Evolutionary conservation across 495 filamentous ascomycete genomes (phyloP), one percentile per base, ranked within the genome.

Genomic region (Hypoxylon cercidicola): DNA sequence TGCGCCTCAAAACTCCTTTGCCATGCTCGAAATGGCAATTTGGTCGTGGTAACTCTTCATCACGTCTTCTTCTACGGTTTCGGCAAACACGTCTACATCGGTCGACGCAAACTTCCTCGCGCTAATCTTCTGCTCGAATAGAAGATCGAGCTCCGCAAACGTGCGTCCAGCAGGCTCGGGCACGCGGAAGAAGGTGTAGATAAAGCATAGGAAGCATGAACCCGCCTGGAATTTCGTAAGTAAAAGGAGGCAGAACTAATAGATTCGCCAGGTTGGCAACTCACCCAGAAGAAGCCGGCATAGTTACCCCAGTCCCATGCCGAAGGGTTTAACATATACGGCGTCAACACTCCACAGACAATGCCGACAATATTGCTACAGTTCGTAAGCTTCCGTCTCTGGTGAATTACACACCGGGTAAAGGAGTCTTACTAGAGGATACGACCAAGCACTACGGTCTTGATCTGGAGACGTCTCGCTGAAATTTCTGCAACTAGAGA

Each of bases 231-330:
- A 9, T 40, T 25, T 62, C 35, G 61, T 52, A 28, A 55, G n/a
- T 18, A 30, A 16, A 45, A 1, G 16, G 10, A 18, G 0, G 16
- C 25, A 47, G 61, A 11, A 50, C 2, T 19, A 20, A 43, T 34
- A 6, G 20, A 3, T 28, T 4, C n/a, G 18, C 1, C 8, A 11
- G 18, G 25, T 10, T 16, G 6, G 39, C n/a, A 18, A 73, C 78
- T 62, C 59, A 79, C 88, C 89, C 88, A 93, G 81, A 93, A 92
- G 75, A 93, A 91, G n/a, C 88, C 89, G n/a, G 89, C 81, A 58
- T 85, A 90, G 63, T 89, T 90, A 45, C 82, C 78, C 90, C 89
- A 94, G 74, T 90, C 71, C 90, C 90, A 93, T 0, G 85, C 89
- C 0, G 74, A 77, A 0, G 89, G 88, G 75, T 92, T 93, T 32